Percentiles rank a stretch among this genome's conserved stretches.
Evolutionary conservation across 2,329 filamentous ascomycete genomes (phyloP).

Genomic region (Colletotrichum sp.): DNA sequence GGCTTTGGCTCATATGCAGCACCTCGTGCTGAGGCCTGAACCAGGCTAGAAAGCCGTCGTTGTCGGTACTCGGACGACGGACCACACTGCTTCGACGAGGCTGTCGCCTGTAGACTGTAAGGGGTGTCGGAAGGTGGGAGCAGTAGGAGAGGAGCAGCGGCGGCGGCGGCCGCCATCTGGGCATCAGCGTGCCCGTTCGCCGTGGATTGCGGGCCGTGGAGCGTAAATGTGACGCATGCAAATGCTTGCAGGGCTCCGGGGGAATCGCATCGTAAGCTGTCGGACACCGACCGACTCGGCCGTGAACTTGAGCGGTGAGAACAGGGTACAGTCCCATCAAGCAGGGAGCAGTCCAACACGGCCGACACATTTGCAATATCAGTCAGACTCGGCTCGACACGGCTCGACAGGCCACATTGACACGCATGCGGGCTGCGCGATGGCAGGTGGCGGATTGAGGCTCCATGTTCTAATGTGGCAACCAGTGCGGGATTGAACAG

Average conservation of each 20-base stretch:
- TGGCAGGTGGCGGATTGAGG: slow-evolving; percentile 1
- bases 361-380: not conserved
- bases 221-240: not conserved
- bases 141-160: not conserved
- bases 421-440: not conserved
- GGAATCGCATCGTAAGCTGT: not conserved
- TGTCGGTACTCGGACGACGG: not conserved
- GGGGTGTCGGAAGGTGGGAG: not conserved
- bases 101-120: not conserved
- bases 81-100: not conserved
- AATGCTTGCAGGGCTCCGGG: not conserved
- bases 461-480: not conserved
- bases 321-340: not conserved
- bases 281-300: slow-evolving; percentile 11
- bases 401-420: not conserved
- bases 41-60: not conserved
- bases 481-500: not conserved
- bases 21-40: not conserved
- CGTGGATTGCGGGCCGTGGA: not conserved
- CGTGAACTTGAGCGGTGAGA: slow-evolving; percentile 6
- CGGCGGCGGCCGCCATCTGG: not conserved
- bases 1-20: not conserved
- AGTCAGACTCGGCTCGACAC: not conserved
- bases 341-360: not conserved
- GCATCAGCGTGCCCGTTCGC: not conserved